phyloP scores from a whole-genome alignment of 2,329 filamentous ascomycete species.

The Fusarium burgessii region DNA sequence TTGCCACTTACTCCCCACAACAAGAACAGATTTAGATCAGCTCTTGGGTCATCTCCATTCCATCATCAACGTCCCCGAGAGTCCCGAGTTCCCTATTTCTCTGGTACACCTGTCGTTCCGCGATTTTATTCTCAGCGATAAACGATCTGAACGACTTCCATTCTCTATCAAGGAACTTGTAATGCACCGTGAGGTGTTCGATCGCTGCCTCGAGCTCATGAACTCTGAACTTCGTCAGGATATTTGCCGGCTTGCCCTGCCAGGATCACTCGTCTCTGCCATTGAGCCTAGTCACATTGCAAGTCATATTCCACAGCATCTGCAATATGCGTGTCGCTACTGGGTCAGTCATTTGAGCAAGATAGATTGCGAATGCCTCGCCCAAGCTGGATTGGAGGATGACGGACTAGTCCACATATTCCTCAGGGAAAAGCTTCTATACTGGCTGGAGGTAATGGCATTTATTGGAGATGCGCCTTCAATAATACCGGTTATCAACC shows the following conservation, averaged over 20 bases:
- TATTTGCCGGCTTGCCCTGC: background rate
- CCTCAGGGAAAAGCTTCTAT: background rate
- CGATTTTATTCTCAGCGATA: constrained; percentile 7
- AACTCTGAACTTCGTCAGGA: background rate
- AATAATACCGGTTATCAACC: background rate
- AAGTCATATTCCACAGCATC: background rate
- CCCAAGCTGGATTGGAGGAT: background rate
- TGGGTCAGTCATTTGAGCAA: constrained; percentile 14
- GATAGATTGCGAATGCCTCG: background rate
- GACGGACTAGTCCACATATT: constrained; percentile 1
- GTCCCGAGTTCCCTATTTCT: background rate
- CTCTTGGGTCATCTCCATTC: no score
- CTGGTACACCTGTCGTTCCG: constrained; percentile 17
- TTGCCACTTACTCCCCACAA: no score
- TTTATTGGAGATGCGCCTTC: background rate
- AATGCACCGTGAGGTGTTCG: background rate
- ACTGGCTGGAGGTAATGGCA: constrained; percentile 16
- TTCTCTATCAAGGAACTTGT: background rate
- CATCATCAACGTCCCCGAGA: no score
- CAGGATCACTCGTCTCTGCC: background rate
- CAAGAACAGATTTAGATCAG: no score
- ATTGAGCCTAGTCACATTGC: background rate
- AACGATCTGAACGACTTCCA: background rate
- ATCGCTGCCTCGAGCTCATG: constrained; percentile 6
- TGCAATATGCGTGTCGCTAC: constrained; percentile 8